These are phyloP conservation scores for Dorcoceras hygrometricum DNA, from an alignment of 257 asterid species.

Conservation along the genomic window DNA sequence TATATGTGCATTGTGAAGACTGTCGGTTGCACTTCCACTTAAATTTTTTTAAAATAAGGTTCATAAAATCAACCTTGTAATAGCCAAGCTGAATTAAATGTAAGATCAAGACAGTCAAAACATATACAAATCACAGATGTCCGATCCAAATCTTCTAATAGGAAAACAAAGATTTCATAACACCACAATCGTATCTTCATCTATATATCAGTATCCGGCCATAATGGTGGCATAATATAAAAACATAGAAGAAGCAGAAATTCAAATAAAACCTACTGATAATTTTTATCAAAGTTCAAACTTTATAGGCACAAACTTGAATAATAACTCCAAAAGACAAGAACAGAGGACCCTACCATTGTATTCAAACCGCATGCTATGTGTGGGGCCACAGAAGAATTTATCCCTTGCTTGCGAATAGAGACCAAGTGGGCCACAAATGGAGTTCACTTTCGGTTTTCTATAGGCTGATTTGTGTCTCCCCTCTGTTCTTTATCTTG, in stretches of 20 bases:
- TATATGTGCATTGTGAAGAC: no score
- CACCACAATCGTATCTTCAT: not conserved
- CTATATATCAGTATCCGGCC: not conserved
- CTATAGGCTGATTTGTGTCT: not conserved
- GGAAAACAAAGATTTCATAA: not conserved
- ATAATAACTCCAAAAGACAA: not conserved
- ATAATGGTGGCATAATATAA: not conserved
- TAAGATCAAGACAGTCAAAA: not conserved
- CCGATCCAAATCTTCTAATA: not conserved
- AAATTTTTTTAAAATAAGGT: no score
- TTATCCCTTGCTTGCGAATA: slow-evolving; percentile 12
- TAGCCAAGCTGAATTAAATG: not conserved
- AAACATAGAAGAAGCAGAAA: not conserved
- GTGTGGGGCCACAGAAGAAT: not conserved
- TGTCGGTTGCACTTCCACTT: no score
- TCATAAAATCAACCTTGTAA: no score
- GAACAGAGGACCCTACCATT: not conserved
- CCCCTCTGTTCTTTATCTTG: slow-evolving; percentile 5
- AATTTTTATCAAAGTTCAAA: not conserved
- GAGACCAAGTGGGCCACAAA: not conserved
- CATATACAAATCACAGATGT: not conserved
- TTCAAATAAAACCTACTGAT: not conserved
- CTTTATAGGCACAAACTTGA: not conserved
- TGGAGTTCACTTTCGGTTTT: not conserved
- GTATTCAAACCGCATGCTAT: not conserved